Conservation (phyloP, 2,329 filamentous ascomycete genomes). For the Aspergillus pseudonomiae region DNA sequence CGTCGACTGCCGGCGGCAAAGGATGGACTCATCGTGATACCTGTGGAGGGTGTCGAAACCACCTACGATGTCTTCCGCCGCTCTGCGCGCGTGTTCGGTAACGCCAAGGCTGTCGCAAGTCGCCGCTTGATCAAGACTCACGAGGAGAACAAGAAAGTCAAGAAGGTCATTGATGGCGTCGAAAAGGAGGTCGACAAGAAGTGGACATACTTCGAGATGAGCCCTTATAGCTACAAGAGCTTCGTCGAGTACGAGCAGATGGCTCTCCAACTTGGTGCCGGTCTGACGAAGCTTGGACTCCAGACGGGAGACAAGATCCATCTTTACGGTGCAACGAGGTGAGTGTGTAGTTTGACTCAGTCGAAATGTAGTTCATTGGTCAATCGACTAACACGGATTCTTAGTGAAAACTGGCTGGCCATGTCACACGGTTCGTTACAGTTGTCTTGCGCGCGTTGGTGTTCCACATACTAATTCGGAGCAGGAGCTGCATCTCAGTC, state of each 20-base stretch:
- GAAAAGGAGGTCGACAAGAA: conserved; percentile 82
- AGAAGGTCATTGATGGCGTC: conserved; percentile 83
- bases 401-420: conserved; percentile 78
- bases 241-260: conserved; percentile 78
- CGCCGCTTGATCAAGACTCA: conserved; percentile 77
- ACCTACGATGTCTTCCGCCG: conserved; percentile 77
- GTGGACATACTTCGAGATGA: conserved; percentile 88
- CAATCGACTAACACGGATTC: conserved; percentile 17
- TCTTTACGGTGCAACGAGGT: conserved; percentile 83
- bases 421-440: conserved; percentile 67
- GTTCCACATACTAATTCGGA: neutral
- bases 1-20: conserved; percentile 73
- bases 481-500: conserved; percentile 74
- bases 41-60: conserved; percentile 71
- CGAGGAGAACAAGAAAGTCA: conserved; percentile 83
- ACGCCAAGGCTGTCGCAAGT: conserved; percentile 68
- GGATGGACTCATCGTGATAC: conserved; percentile 68
- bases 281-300: conserved; percentile 74
- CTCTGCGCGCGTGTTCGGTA: conserved; percentile 65
- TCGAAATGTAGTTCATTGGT: neutral
- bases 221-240: conserved; percentile 72
- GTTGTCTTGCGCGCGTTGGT: neutral
- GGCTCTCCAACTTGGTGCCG: conserved; percentile 70
- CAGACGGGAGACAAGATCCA: conserved; percentile 70
- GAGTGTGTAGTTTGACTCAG: conserved; percentile 29